Evolutionary conservation across 2,329 filamentous ascomycete species (phyloP), one percentile per base, ranked within the genome.

Genomic region (Conoideocrella luteorostrata): DNA sequence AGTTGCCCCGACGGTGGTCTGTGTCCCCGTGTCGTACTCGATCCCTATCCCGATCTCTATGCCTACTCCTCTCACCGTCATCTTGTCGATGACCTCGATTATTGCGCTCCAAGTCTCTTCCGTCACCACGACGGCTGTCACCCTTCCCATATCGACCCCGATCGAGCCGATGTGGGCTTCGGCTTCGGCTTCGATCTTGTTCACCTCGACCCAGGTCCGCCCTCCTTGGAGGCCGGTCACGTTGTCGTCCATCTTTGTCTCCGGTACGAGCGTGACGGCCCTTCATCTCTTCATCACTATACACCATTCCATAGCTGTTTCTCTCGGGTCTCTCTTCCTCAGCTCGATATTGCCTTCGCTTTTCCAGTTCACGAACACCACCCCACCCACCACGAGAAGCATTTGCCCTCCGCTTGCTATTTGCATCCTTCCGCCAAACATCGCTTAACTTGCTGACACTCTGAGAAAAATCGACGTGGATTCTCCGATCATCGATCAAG

Each of bases 391-490:
- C 88, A 24, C 72, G 73, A 15, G 66, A 66, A 3, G 69, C 63
- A 57, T 73, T 63, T 63, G 76, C 55, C 64, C 70, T 68, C 37
- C 91, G 78, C 68, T 95, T 96, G 32, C 76, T 78, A 58, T 95
- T 95, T 17, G 90, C 88, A 33, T 84, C 83, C 47, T 80, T 84
- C 49, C 93, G 78, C 93, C 93, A 98, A 13, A 83, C 82, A 50
- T 95, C 88, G 36, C 88, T 93, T 7, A 98, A 69, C 60, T 88
- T 91, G 49, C 82, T 78, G 48, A 90, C 93, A 60, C 88, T 95
- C 68, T 98, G 93, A 10, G 90, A 96, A 65, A 98, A 98, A 67
- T 98, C 93, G 44, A 98, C 93, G 59, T 98, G 93, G 50, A 98
- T 98, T 33, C 93, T 84, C 52, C 95, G 87, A 56, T 98, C 93